phyloP scores from a whole-genome alignment of 108 stramenopile genomes.

The Aurantiochytrium sp. region DNA sequence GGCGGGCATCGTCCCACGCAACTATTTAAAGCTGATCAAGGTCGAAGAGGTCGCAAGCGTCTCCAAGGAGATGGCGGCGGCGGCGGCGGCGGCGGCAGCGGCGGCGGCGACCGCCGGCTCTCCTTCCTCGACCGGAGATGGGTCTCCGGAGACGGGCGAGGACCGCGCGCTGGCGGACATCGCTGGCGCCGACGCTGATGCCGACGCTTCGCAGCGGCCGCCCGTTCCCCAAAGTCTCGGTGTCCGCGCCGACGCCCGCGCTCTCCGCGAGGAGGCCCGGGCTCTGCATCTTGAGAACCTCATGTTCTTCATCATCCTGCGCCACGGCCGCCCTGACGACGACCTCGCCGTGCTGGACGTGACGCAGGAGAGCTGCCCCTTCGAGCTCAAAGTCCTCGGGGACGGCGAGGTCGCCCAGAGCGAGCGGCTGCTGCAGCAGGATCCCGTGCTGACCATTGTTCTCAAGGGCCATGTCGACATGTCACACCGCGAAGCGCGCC shows the following conservation, averaged over 20 bases:
- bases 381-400: background rate
- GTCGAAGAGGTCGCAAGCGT: background rate
- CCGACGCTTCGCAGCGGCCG: no score
- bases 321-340: background rate
- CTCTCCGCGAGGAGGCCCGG: background rate
- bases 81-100: no score
- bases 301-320: background rate
- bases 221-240: no score
- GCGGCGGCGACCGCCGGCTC: no score
- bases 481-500: background rate
- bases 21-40: background rate
- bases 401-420: background rate
- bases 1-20: background rate
- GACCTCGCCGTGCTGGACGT: background rate
- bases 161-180: no score
- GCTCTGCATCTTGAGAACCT: background rate
- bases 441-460: background rate
- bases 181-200: no score
- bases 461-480: background rate
- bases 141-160: no score
- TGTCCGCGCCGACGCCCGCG: no score
- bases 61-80: no score
- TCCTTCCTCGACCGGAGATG: no score
- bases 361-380: background rate
- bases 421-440: background rate